Percentiles rank a stretch among this genome's conserved stretches.
phyloP scores from a whole-genome alignment of 192 early-diverging fungal species.

The Kickxella alabastrina region DNA sequence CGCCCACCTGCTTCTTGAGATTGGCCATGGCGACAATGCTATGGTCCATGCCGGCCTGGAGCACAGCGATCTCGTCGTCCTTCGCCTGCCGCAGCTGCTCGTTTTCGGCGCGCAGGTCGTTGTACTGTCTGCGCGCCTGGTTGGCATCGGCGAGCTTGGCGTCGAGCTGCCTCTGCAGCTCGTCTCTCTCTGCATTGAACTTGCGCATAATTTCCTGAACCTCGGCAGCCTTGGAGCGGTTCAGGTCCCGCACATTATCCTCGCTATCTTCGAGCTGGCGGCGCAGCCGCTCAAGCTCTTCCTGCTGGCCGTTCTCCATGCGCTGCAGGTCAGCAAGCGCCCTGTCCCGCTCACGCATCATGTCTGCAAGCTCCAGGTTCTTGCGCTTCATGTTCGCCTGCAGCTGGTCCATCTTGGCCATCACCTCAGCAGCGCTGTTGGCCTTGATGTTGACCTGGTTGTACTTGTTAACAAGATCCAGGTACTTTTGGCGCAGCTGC shows the following conservation, averaged over 20 bases:
- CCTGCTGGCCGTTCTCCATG: slow-evolving; percentile 72
- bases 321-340: slow-evolving; percentile 77
- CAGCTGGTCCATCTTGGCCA: slow-evolving; percentile 76
- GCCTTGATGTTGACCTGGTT: slow-evolving; percentile 79
- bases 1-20: slow-evolving; percentile 56
- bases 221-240: slow-evolving; percentile 77
- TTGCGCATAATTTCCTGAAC: slow-evolving; percentile 72
- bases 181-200: slow-evolving; percentile 80
- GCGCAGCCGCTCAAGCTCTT: slow-evolving; percentile 76
- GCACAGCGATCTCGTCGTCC: slow-evolving; percentile 76
- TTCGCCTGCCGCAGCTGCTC: slow-evolving; percentile 47
- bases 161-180: slow-evolving; percentile 64
- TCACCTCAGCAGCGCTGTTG: slow-evolving; percentile 80
- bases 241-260: slow-evolving; percentile 69
- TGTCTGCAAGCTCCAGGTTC: slow-evolving; percentile 77
- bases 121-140: slow-evolving; percentile 38
- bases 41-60: slow-evolving; percentile 80
- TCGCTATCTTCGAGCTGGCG: slow-evolving; percentile 78
- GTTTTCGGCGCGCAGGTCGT: slow-evolving; percentile 38
- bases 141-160: slow-evolving; percentile 31
- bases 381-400: slow-evolving; percentile 69
- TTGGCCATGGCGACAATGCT: slow-evolving; percentile 69
- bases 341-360: slow-evolving; percentile 88
- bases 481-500: slow-evolving; percentile 90
- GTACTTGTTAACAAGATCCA: slow-evolving; percentile 88